Base-by-base conservation (phyloP, 345 rosid genomes). In the Gossypioides kirkii region DNA sequence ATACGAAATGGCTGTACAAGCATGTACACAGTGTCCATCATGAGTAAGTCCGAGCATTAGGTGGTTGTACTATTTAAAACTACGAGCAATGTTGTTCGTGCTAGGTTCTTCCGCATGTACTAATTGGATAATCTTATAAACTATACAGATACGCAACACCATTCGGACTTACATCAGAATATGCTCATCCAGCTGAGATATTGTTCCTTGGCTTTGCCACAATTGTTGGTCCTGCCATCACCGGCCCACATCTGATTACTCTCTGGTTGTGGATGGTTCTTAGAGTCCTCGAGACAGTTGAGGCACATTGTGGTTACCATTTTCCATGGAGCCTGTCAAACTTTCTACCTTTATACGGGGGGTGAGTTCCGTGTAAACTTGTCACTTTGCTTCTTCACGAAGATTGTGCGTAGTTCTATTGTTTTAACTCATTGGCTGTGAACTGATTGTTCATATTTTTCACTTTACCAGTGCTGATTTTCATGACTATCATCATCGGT, bases 291-390 rank as follows among this genome's bases (percentile, higher is more conserved):
- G 99, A 92, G 85, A 92, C 99, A 10, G 99, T 95, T 64, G 99
- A 95, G 81, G 98, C 97, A 77, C 99, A 95, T 75, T 92, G 97
- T 78, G 99, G 98, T 78, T 95, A 95, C 74, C 94, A 95, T 88
- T 92, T 95, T 78, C 98, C 97, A 17, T 95, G 99, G 97, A 91
- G 98, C 79, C 90, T 86, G 55, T 88, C 99, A 18, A 92, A 95
- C 74, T 88, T 95, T 78, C 61, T 95, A 50, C 98, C 97, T 76
- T 76, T 95, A 17, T 95, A 95, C 61, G 99, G 96, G 69, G 99
- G 99, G 99, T 95, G 80, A 75, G 98, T 82, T 63, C 55, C 47
- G 17, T 47, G n/a, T 45, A 50, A 16, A 23, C 28, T 70, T 67
- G 41, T 61, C 45, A 26, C 49, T 54, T 22, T 11, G 43, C 55